These are phyloP conservation scores for Trametes versicolor DNA, from an alignment of 1,284 basidiomycete species.

Conservation along the genomic window DNA sequence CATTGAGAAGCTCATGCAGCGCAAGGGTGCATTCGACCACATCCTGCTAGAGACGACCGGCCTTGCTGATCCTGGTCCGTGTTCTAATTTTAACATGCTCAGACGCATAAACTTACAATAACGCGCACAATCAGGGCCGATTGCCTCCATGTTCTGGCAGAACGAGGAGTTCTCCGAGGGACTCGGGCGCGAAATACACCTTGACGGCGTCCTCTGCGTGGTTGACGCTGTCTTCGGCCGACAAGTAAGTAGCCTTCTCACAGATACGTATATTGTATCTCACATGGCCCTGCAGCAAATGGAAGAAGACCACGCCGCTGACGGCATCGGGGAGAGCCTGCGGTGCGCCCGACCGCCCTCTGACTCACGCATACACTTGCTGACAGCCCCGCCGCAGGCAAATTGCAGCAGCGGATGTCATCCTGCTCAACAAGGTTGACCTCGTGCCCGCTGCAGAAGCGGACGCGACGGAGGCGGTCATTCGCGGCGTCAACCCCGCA, in stretches of 20 bases:
- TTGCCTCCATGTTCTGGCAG: constrained; percentile 91
- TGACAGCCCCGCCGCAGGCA: constrained; percentile 61
- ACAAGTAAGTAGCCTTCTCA: constrained; percentile 57
- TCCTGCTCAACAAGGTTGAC: constrained; percentile 90
- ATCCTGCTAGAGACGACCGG: constrained; percentile 95
- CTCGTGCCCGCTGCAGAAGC: constrained; percentile 60
- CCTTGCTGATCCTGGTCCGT: constrained; percentile 87
- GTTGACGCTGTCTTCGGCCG: constrained; percentile 89
- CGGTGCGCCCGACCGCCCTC: constrained; percentile 53
- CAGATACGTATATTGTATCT: not conserved
- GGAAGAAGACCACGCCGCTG: constrained; percentile 73
- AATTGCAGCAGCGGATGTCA: constrained; percentile 90
- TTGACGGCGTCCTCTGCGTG: constrained; percentile 93
- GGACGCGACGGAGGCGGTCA: constrained; percentile 60
- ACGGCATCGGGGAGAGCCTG: constrained; percentile 80
- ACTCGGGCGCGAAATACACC: constrained; percentile 73
- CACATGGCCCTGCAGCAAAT: constrained; percentile 70
- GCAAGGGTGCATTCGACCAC: constrained; percentile 89
- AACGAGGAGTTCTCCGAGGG: constrained; percentile 88
- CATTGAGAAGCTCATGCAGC: constrained; percentile 88
- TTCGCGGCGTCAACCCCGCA: constrained; percentile 81
- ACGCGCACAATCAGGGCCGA: constrained; percentile 66
- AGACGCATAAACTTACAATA: constrained; percentile 14
- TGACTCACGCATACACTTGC: no score
- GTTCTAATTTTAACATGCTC: not conserved